Base-by-base conservation (phyloP, 2,329 filamentous ascomycete genomes). In the Cladophialophora yegresii region DNA sequence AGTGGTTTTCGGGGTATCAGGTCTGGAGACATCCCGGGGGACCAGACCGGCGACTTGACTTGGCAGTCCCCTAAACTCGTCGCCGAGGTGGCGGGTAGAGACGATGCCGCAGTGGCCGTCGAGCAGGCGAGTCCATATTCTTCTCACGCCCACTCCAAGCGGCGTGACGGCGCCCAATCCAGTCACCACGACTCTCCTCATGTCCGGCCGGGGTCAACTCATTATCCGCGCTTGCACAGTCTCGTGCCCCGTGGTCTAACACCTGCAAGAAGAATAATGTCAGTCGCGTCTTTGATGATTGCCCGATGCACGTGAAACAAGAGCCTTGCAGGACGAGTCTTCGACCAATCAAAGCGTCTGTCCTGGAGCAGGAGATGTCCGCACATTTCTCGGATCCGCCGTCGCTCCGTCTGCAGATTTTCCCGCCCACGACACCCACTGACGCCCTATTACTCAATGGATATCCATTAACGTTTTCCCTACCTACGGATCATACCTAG, bases 21-120 rank as follows among this genome's bases (percentile, higher is more conserved):
- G 74, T 36, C n/a, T 20, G 4, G 85, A 85, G 23, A 77, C 76
- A 2, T 0, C 13, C 16, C n/a, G 16, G 1, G 93, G 92, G 0
- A 99, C 90, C 20, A 95, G 75, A 1, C 90, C 95, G 50, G 93
- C 93, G 58, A 98, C 87, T 60, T 88, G 91, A 75, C 91, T 95
- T 12, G 93, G 92, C 49, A 97, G 81, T 50, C 87, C 85, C 8
- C 81, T 82, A 83, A 93, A 96, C 69, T 80, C 76, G 67, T 81
- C 67, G 78, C 87, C 85, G 58, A 85, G 82, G 63, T 85, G 76
- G 63, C 83, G 84, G 58, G 95, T 84, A 71, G 90, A 93, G 63
- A 87, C 83, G 71, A 99, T 87, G 68, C 93, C 95, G 67, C 89
- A 92, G 45, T 93, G 83, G 51, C 91, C 87, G 49, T 90, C 87